Evolutionary conservation across 2,329 filamentous ascomycete species (phyloP).

Genomic region (Aspergillus tanneri): DNA sequence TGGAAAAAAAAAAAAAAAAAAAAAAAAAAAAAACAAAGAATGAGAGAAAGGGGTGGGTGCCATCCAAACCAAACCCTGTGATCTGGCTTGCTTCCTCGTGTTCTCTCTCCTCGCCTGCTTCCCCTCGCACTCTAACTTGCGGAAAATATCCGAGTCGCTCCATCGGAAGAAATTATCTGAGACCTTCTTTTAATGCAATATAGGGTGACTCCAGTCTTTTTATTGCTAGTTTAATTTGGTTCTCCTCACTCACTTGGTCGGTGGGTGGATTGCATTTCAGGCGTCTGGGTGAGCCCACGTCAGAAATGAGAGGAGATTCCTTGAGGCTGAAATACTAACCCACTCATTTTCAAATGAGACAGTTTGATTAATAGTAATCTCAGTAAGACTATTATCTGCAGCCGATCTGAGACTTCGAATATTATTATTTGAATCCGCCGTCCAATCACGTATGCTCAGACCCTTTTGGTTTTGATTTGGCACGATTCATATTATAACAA

Average conservation of each 20-base stretch:
- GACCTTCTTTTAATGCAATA: neutral
- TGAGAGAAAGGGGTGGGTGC: neutral
- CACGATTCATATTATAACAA: neutral
- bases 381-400: neutral
- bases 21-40: neutral
- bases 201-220: neutral
- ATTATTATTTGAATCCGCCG: too few relatives aligned
- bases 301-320: neutral
- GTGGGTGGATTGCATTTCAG: neutral
- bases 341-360: neutral
- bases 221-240: neutral
- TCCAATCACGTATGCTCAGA: too few relatives aligned
- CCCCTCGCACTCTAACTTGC: constrained; percentile 2
- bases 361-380: neutral
- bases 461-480: too few relatives aligned
- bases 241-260: too few relatives aligned
- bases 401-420: too few relatives aligned
- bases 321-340: neutral
- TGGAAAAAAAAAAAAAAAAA: neutral
- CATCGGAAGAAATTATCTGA: neutral
- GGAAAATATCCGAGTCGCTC: constrained; percentile 6
- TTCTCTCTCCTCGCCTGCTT: neutral
- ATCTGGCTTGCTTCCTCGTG: neutral
- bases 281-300: neutral
- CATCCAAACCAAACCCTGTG: neutral